Evolutionary conservation across 2,329 filamentous ascomycete species (phyloP).

Genomic region (Trichoderma simmonsii): DNA sequence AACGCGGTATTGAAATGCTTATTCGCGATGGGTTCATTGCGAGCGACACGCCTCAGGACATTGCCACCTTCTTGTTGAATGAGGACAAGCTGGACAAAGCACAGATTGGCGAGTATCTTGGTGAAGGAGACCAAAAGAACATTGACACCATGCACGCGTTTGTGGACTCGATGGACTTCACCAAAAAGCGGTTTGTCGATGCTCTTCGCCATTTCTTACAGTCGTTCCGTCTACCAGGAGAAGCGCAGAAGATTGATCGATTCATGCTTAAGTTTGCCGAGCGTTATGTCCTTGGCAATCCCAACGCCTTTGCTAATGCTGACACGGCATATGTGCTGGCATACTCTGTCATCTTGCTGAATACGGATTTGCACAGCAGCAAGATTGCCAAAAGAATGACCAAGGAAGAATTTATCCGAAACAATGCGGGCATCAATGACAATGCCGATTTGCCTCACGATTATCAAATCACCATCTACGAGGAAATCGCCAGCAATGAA

Average conservation of each 20-base stretch:
- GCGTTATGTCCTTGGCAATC: conserved; percentile 90
- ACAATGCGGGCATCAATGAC: conserved; percentile 97
- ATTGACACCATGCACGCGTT: conserved; percentile 99
- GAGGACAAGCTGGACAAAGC: conserved; percentile 88
- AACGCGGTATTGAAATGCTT: conserved; percentile 82
- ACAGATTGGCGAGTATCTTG: conserved; percentile 88
- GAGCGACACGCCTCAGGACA: conserved; percentile 73
- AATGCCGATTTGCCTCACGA: conserved; percentile 89
- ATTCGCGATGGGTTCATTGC: conserved; percentile 83
- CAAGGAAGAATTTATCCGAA: conserved; percentile 97
- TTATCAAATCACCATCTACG: conserved; percentile 83
- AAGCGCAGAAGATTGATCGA: conserved; percentile 98
- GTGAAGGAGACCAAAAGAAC: conserved; percentile 88
- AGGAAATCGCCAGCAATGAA: conserved; percentile 87
- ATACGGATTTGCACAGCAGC: conserved; percentile 89
- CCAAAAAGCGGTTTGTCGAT: conserved; percentile 87
- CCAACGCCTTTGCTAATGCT: conserved; percentile 95
- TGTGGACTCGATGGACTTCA: conserved; percentile 92
- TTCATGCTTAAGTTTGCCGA: conserved; percentile 99
- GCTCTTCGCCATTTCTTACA: conserved; percentile 88
- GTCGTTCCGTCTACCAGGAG: conserved; percentile 89
- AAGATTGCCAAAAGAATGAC: conserved; percentile 87
- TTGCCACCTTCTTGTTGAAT: conserved; percentile 75
- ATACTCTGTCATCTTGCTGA: conserved; percentile 95
- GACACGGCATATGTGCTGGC: conserved; percentile 95